Conservation (phyloP, 352 stramenopile genomes). For the Phytophthora vignae region DNA sequence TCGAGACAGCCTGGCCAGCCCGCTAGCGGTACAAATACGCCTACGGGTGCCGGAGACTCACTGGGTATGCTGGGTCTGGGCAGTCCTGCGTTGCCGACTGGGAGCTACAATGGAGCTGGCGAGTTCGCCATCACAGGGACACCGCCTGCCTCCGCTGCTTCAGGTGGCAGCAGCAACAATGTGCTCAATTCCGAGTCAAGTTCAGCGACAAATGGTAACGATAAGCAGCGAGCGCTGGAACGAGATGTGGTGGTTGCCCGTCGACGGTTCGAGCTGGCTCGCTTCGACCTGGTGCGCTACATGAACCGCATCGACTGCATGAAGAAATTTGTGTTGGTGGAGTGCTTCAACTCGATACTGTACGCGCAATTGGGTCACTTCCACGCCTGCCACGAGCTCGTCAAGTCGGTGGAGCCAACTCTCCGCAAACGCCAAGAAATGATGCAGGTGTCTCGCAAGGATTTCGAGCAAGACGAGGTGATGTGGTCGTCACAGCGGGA, state of each 20-base stretch:
- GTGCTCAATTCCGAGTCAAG: constrained; percentile 22
- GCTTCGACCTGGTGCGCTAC: constrained; percentile 87
- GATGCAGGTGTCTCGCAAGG: constrained; percentile 66
- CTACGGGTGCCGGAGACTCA: constrained; percentile 30
- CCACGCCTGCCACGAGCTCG: constrained; percentile 80
- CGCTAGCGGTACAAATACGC: constrained; percentile 33
- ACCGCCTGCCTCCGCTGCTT: constrained; percentile 23
- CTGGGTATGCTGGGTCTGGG: constrained; percentile 30
- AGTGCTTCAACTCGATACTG: constrained; percentile 87
- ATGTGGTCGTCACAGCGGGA: constrained; percentile 84
- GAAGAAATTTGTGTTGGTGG: constrained; percentile 87
- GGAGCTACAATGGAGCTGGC: constrained; percentile 19
- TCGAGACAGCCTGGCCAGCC: constrained; percentile 43
- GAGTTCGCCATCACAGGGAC: constrained; percentile 29
- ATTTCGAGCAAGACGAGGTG: constrained; percentile 76
- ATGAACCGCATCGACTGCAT: constrained; percentile 85
- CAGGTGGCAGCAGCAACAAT: constrained; percentile 31
- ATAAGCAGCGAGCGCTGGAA: constrained; percentile 65
- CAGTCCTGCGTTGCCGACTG: constrained; percentile 31
- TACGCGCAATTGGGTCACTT: constrained; percentile 86
- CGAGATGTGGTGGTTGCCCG: constrained; percentile 69
- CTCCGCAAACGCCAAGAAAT: constrained; percentile 75
- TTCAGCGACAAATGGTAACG: constrained; percentile 22
- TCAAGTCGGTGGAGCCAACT: constrained; percentile 79
- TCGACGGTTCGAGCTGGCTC: constrained; percentile 80